Conservation (phyloP, 331 rosid species). For the Acacia pycnantha region DNA sequence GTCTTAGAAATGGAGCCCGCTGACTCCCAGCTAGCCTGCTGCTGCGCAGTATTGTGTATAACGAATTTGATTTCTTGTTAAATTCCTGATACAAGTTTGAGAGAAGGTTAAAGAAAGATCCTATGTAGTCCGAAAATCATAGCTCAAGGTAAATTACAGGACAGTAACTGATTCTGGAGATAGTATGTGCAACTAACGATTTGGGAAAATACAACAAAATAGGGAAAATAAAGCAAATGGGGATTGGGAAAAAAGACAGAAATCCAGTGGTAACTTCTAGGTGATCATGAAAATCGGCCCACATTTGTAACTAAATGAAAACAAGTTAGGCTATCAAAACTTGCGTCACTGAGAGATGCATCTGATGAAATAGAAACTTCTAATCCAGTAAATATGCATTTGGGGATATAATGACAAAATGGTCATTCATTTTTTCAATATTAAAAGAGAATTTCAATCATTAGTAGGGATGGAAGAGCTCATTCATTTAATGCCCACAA, state of each 20-base stretch:
- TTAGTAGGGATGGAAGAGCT: not conserved
- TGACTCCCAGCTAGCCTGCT: constrained; percentile 99
- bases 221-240: not conserved
- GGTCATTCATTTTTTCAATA: not conserved
- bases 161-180: not conserved
- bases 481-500: not conserved
- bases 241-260: not conserved
- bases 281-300: not conserved
- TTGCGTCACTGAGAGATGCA: not conserved
- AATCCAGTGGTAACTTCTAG: not conserved
- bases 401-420: not conserved
- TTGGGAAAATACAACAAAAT: not conserved
- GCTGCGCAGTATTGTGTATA: constrained; percentile 92
- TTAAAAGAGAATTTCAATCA: not conserved
- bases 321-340: not conserved
- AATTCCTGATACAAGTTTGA: constrained; percentile 58
- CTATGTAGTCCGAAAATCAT: not conserved
- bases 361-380: not conserved
- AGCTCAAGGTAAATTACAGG: not conserved
- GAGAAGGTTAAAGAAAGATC: constrained; percentile 15
- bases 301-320: not conserved
- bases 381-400: not conserved
- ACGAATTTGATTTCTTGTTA: constrained; percentile 95
- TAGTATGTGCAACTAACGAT: not conserved
- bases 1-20: constrained; percentile 89